phyloP scores from a whole-genome alignment of 805 yeast species.

The Kodamaea laetipori region DNA sequence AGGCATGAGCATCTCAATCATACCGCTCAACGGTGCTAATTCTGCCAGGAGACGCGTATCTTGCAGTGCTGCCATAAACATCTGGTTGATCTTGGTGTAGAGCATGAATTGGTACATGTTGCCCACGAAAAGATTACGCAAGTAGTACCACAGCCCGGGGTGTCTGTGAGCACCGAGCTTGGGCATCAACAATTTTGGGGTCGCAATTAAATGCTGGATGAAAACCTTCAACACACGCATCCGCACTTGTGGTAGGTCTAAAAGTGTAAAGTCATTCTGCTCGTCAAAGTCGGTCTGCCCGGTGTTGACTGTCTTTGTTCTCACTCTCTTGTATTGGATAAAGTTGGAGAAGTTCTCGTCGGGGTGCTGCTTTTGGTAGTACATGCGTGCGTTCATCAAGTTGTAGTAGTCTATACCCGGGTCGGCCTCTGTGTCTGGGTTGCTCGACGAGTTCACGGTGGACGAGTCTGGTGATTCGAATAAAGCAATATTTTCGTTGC shows the following conservation, averaged over 20 bases:
- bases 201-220: constrained; percentile 27
- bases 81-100: constrained; percentile 30
- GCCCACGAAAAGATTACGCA: constrained; percentile 36
- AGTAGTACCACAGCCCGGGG: constrained; percentile 43
- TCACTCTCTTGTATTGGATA: constrained; percentile 19
- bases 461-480: constrained; percentile 14
- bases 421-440: constrained; percentile 14
- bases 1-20: constrained; percentile 18
- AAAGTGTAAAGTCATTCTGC: constrained; percentile 20
- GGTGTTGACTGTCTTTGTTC: constrained; percentile 13
- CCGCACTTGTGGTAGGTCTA: constrained; percentile 26
- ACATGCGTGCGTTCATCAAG: constrained; percentile 28
- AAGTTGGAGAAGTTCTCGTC: constrained; percentile 36
- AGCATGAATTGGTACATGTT: constrained; percentile 32
- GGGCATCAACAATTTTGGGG: constrained; percentile 39
- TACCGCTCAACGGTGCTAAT: constrained; percentile 12
- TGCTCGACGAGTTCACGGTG: constrained; percentile 11
- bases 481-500: not conserved
- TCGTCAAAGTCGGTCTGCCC: constrained; percentile 14
- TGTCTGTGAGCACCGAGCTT: constrained; percentile 40
- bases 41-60: constrained; percentile 14
- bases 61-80: constrained; percentile 18
- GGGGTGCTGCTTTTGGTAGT: constrained; percentile 30
- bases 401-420: constrained; percentile 22
- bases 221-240: constrained; percentile 29